Percentiles rank a stretch among this genome's conserved stretches.
These are phyloP conservation scores for Aspergillus incahuasiensis DNA, from an alignment of 495 filamentous ascomycete species.

Conservation along the genomic window DNA sequence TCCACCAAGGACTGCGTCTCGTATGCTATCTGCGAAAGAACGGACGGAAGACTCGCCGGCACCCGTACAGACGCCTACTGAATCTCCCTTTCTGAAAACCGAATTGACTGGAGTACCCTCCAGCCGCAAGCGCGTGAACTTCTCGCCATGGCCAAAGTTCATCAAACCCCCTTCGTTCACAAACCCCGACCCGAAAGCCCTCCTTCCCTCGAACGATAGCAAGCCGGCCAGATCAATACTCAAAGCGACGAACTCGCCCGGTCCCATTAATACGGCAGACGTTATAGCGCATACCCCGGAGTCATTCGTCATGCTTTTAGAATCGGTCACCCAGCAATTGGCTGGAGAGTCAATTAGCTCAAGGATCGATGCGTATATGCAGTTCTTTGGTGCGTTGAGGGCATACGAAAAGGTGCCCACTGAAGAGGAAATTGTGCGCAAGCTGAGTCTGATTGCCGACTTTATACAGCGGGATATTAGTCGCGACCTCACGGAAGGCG, in stretches of 20 bases:
- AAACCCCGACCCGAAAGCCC: constrained; percentile 39
- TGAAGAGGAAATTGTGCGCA: constrained; percentile 62
- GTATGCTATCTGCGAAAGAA: constrained; percentile 26
- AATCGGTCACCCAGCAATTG: constrained; percentile 75
- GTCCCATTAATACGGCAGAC: constrained; percentile 31
- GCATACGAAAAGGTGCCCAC: constrained; percentile 74
- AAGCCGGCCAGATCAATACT: constrained; percentile 83
- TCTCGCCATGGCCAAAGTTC: constrained; percentile 69
- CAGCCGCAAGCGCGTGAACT: constrained; percentile 66
- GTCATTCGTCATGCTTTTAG: constrained; percentile 66
- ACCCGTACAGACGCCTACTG: constrained; percentile 42
- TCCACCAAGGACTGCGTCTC: constrained; percentile 57
- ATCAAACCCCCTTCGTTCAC: constrained; percentile 53
- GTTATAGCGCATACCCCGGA: constrained; percentile 38
- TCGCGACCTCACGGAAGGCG: constrained; percentile 26
- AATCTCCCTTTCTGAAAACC: constrained; percentile 43
- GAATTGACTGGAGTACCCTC: constrained; percentile 33
- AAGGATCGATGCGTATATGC: constrained; percentile 81
- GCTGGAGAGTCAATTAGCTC: constrained; percentile 62
- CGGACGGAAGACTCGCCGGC: constrained; percentile 28
- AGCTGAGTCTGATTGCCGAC: constrained; percentile 66
- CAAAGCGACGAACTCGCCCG: constrained; percentile 54
- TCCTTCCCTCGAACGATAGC: constrained; percentile 56
- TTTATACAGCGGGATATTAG: constrained; percentile 77
- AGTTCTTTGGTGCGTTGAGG: constrained; percentile 68